These are phyloP conservation scores for Zygoascus meyerae DNA, from an alignment of 1,139 yeast species.

Conservation along the genomic window DNA sequence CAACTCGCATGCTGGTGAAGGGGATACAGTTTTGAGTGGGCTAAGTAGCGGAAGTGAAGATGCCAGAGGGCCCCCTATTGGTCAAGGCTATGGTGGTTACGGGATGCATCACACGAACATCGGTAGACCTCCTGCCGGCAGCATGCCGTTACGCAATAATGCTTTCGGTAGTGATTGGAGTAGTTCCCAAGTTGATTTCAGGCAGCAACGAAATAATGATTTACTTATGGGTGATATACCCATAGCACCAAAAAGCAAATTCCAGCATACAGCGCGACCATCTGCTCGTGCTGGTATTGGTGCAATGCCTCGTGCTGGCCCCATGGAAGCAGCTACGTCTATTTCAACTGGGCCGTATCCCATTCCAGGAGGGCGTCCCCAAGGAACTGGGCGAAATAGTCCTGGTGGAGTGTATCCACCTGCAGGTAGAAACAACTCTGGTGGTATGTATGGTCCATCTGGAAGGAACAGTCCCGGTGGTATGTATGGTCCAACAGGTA, in stretches of 20 bases:
- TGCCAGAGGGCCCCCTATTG: slow-evolving; percentile 1
- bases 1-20: not conserved
- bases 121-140: not conserved
- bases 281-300: too few relatives aligned
- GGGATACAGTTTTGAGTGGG: not conserved
- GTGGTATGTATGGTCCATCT: too few relatives aligned
- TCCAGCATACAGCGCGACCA: not conserved
- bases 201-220: not conserved
- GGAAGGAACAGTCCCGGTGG: too few relatives aligned
- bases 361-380: too few relatives aligned
- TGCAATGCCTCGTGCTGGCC: too few relatives aligned
- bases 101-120: slow-evolving; percentile 1
- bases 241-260: not conserved
- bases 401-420: too few relatives aligned
- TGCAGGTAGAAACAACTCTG: too few relatives aligned
- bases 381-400: too few relatives aligned
- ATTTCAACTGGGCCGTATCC: too few relatives aligned
- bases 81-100: not conserved
- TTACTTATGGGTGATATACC: slow-evolving; percentile 3
- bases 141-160: not conserved
- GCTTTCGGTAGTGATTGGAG: slow-evolving; percentile 9
- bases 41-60: slow-evolving; percentile 5
- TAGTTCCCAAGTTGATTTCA: not conserved
- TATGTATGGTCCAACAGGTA: not conserved
- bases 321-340: not conserved